Conservation (phyloP, 164 flowering plant species). For the Paratinospora sagittata region DNA sequence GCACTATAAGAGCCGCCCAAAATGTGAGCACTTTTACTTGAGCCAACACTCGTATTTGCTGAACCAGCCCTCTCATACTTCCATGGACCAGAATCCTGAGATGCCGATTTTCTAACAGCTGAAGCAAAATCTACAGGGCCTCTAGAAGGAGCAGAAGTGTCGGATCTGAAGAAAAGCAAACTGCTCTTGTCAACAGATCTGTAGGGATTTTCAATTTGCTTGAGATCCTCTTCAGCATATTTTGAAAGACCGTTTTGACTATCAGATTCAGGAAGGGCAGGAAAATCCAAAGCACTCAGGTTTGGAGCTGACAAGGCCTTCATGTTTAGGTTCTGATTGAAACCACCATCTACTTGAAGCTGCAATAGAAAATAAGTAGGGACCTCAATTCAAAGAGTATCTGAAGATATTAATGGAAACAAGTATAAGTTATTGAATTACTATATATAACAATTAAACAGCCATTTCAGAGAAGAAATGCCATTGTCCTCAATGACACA, state of each 20-base stretch:
- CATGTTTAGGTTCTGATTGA: conserved; percentile 51
- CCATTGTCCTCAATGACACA: neutral
- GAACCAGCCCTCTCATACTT: conserved; percentile 71
- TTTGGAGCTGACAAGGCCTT: conserved; percentile 74
- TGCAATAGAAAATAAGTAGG: conserved; percentile 19
- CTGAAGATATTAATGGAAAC: neutral
- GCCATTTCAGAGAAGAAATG: neutral
- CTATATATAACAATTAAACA: neutral
- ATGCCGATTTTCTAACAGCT: conserved; percentile 73
- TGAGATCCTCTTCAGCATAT: conserved; percentile 52
- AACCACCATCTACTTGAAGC: conserved; percentile 89
- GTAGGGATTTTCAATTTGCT: conserved; percentile 42
- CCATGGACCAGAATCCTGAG: conserved; percentile 79
- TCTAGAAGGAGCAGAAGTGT: conserved; percentile 47
- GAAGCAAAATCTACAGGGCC: conserved; percentile 84
- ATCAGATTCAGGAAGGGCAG: conserved; percentile 60
- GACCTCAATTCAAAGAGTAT: neutral
- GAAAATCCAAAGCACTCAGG: conserved; percentile 73
- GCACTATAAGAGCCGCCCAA: conserved; percentile 45
- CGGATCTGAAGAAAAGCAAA: conserved; percentile 53
- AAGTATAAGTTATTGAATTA: neutral
- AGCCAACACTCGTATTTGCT: conserved; percentile 48
- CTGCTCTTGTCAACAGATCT: conserved; percentile 56
- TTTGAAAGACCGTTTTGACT: conserved; percentile 43
- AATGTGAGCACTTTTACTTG: conserved; percentile 69